These are phyloP conservation scores for Lachnellula hyalina DNA, from an alignment of 2,329 filamentous ascomycete genomes.

Conservation along the genomic window DNA sequence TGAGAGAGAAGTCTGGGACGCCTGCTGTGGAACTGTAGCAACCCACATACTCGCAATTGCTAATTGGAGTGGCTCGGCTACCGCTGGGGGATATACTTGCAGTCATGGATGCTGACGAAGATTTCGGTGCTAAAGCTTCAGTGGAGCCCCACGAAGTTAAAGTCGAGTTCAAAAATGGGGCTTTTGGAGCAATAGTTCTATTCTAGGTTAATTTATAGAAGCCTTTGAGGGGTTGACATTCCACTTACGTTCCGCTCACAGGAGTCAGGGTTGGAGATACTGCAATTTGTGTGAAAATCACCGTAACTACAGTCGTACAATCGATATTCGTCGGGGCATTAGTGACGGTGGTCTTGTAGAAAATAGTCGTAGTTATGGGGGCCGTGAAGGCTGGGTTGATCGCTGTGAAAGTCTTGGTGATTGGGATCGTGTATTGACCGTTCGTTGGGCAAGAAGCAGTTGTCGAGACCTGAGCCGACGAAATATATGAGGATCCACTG, in stretches of 20 bases:
- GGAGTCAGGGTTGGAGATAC: neutral
- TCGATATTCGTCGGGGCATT: neutral
- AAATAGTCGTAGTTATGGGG: conserved; percentile 2
- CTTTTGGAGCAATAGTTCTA: neutral
- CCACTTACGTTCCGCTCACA: conserved; percentile 4
- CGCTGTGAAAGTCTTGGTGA: conserved; percentile 1
- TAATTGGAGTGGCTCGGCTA: too few relatives aligned
- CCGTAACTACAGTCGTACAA: conserved; percentile 1
- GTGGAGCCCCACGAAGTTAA: too few relatives aligned
- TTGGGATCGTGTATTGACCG: conserved; percentile 4
- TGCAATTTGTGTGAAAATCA: conserved; percentile 3
- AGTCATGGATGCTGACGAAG: too few relatives aligned
- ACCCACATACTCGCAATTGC: too few relatives aligned
- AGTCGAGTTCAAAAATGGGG: too few relatives aligned
- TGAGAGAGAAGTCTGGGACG: neutral
- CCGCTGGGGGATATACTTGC: too few relatives aligned
- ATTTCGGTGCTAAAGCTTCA: too few relatives aligned
- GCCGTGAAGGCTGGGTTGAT: neutral
- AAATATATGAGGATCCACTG: too few relatives aligned
- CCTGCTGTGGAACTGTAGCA: neutral
- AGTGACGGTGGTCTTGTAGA: conserved; percentile 6
- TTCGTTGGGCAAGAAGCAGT: conserved; percentile 3
- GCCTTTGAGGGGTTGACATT: too few relatives aligned
- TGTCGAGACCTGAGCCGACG: neutral
- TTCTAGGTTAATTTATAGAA: neutral